These are phyloP conservation scores for Fusarium bactridioides DNA, from an alignment of 2,329 filamentous ascomycete species.

Conservation along the genomic window DNA sequence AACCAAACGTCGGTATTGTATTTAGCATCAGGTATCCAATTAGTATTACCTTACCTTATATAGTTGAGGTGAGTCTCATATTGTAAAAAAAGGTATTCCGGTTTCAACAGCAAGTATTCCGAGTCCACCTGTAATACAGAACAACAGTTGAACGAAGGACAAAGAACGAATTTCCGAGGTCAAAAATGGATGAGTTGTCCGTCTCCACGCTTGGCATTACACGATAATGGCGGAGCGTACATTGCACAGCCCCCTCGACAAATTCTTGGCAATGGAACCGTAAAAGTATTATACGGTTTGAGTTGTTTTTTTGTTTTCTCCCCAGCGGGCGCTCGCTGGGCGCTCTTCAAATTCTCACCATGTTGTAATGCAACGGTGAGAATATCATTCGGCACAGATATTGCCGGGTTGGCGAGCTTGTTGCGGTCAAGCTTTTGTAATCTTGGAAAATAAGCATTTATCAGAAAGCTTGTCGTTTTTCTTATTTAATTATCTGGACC, in stretches of 20 bases:
- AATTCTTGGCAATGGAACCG: slow-evolving; percentile 8
- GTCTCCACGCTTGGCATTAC: slow-evolving; percentile 33
- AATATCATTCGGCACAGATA: neutral
- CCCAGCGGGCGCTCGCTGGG: neutral
- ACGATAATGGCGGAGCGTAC: slow-evolving; percentile 13
- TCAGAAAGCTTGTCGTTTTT: slow-evolving; percentile 17
- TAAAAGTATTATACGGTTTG: neutral
- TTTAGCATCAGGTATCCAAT: neutral
- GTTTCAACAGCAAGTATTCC: neutral
- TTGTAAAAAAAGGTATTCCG: no score
- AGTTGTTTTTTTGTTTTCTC: neutral
- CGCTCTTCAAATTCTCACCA: slow-evolving; percentile 1
- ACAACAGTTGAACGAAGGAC: neutral
- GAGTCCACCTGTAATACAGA: neutral
- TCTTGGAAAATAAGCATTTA: slow-evolving; percentile 1
- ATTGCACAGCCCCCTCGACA: slow-evolving; percentile 24
- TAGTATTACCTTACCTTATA: neutral
- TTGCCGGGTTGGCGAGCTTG: slow-evolving; percentile 14
- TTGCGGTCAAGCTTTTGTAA: slow-evolving; percentile 24
- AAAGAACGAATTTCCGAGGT: neutral
- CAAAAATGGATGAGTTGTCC: slow-evolving; percentile 21
- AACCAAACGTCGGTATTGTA: neutral
- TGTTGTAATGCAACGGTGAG: slow-evolving; percentile 9
- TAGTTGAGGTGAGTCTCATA: neutral
- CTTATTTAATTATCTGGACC: neutral